Percentiles rank a stretch among this genome's conserved stretches.
These are phyloP conservation scores for Mortierella sp. DNA, from an alignment of 371 early-diverging fungal species.

Conservation along the genomic window DNA sequence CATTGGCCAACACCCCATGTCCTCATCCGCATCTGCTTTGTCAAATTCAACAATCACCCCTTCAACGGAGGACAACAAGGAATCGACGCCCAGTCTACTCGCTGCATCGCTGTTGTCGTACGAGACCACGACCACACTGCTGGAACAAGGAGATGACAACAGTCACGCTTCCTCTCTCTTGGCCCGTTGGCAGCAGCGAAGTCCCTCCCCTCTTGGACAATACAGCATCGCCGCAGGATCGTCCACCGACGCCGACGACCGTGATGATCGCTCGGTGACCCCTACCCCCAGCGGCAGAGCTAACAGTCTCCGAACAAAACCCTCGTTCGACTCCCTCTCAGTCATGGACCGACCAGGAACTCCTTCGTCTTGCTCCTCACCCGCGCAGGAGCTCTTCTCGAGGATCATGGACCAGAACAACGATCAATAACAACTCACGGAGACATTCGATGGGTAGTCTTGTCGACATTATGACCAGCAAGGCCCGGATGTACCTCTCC, in stretches of 20 bases:
- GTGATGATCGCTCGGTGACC: background rate
- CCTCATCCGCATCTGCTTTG: background rate
- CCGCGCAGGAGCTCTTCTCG: conserved; percentile 5
- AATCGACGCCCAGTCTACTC: background rate
- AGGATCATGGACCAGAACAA: conserved; percentile 13
- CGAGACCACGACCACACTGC: background rate
- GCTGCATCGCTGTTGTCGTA: background rate
- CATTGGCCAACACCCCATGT: background rate
- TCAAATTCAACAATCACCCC: background rate
- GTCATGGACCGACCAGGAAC: conserved; percentile 3
- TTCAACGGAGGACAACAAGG: background rate
- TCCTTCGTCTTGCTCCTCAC: background rate
- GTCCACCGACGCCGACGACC: background rate
- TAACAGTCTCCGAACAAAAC: background rate
- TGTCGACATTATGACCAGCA: conserved; percentile 7
- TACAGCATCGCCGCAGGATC: background rate
- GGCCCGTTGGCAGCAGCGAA: background rate
- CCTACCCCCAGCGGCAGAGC: background rate
- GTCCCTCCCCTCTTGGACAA: conserved; percentile 5
- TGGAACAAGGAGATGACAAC: background rate
- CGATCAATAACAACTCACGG: background rate
- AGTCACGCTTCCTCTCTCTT: background rate
- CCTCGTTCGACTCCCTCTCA: background rate
- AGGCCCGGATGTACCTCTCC: background rate
- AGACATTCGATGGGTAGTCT: conserved; percentile 1